These are phyloP conservation scores for Epithemia pelagica DNA, from an alignment of 108 stramenopile genomes.

Conservation along the genomic window DNA sequence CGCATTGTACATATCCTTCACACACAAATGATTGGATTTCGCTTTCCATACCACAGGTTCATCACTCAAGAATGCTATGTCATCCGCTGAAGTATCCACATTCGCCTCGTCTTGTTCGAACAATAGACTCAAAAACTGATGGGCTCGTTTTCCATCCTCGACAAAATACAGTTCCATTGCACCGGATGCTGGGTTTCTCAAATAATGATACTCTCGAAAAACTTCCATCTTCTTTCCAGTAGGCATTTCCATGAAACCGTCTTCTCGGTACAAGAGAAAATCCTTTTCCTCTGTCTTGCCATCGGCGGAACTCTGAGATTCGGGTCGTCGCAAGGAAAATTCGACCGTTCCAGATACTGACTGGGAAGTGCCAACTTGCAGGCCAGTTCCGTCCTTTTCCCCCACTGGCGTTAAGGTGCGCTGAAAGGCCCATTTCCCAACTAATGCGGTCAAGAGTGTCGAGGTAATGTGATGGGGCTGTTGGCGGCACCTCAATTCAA, in stretches of 20 bases:
- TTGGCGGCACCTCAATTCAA: constrained; percentile 21
- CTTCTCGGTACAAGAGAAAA: constrained; percentile 50
- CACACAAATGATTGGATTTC: constrained; percentile 63
- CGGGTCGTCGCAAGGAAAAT: constrained; percentile 8
- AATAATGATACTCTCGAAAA: constrained; percentile 64
- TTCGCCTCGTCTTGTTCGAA: constrained; percentile 27
- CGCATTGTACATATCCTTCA: constrained; percentile 62
- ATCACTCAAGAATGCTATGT: too few species aligned
- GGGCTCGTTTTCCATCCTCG: constrained; percentile 46
- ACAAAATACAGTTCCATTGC: constrained; percentile 61
- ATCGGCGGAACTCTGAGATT: neutral
- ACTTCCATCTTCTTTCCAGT: constrained; percentile 46
- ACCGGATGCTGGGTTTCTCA: constrained; percentile 12
- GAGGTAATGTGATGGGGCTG: neutral
- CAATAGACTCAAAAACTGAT: constrained; percentile 58
- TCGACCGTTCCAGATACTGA: constrained; percentile 29
- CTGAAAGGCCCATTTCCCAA: neutral
- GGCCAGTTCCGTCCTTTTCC: constrained; percentile 30
- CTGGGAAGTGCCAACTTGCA: constrained; percentile 31
- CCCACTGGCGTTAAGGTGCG: neutral
- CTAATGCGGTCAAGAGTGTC: neutral
- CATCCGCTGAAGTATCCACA: neutral
- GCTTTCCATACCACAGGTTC: constrained; percentile 50
- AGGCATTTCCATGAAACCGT: constrained; percentile 47
- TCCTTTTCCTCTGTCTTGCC: constrained; percentile 15